Base-by-base conservation (phyloP, 495 filamentous ascomycete species). In the Lophium mytilinum region DNA sequence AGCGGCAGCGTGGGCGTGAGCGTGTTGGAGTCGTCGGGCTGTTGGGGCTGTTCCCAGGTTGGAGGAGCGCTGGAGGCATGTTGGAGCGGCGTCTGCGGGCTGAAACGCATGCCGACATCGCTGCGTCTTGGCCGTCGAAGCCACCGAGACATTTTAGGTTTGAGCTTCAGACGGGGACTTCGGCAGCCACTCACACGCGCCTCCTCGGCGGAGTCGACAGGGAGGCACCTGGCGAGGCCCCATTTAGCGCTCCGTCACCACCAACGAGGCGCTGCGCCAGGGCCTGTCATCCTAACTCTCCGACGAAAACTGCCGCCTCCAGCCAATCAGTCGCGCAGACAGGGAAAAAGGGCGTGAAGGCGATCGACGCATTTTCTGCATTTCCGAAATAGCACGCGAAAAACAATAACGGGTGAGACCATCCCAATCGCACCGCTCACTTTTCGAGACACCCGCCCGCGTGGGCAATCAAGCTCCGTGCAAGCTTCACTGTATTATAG, bases 301-400 rank as follows among this genome's bases (percentile, higher is more conserved):
- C 50, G 61, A 57, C 54, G 18, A 55, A 50, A 42, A 53, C 24
- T 50, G 42, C 15, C 11, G 40, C 24, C 49, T 41, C 7, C 39
- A 12, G 47, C 61, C 61, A 64, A 64, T 64, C 52, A 52, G 37
- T 15, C 24, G 30, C 37, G 48, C 53, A 41, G 61, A 55, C 37
- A 47, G 37, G 37, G 49, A 3, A 53, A 55, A 45, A 61, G 30
- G 40, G 51, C 58, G 37, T 58, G 52, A 56, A 60, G 57, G 52
- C 53, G 54, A 65, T 65, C 57, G 57, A 58, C 62, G 62, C 58
- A 58, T 65, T 61, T 24, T 47, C 43, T 65, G 62, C 54, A 50
- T 53, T 61, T 65, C 58, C 58, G 62, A 61, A 57, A 61, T 61
- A 57, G 61, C 62, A 61, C 58, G 55, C 53, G 54, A 55, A 65